Percentiles rank a stretch among this genome's conserved stretches.
phyloP scores from a whole-genome alignment of 352 stramenopile species.

The Phytophthora litchii region DNA sequence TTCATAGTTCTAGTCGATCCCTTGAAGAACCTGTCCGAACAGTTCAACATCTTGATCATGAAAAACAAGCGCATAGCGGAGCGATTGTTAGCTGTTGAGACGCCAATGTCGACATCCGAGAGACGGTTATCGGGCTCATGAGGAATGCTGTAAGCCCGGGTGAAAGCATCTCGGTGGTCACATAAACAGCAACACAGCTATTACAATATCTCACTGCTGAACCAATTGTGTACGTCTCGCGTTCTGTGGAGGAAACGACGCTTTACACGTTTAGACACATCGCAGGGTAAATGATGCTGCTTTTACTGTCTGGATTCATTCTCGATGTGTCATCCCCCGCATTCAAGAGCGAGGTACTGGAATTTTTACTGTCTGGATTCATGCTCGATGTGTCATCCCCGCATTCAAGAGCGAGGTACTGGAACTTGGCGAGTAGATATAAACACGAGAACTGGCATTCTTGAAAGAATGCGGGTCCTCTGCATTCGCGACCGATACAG shows the following conservation, averaged over 20 bases:
- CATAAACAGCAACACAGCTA: background rate
- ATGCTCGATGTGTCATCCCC: background rate
- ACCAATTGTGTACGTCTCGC: conserved; percentile 6
- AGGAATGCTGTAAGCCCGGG: no score
- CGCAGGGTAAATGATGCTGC: conserved; percentile 1
- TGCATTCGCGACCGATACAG: background rate
- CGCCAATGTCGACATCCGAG: no score
- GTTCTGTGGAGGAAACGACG: conserved; percentile 2
- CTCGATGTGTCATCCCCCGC: conserved; percentile 3
- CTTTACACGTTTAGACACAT: conserved; percentile 1
- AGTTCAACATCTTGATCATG: background rate
- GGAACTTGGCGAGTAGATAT: background rate
- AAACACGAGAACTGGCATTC: background rate
- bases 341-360: no score
- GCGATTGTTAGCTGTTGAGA: background rate
- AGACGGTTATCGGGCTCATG: no score
- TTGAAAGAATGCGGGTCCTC: background rate
- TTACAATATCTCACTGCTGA: conserved; percentile 1
- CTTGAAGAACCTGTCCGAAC: background rate
- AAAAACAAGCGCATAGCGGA: background rate
- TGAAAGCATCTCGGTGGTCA: background rate
- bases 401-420: background rate
- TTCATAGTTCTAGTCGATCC: background rate
- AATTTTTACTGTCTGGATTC: background rate
- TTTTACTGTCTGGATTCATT: conserved; percentile 8